phyloP scores from a whole-genome alignment of 805 yeast genomes.

The Phaffomyces antillensis region DNA sequence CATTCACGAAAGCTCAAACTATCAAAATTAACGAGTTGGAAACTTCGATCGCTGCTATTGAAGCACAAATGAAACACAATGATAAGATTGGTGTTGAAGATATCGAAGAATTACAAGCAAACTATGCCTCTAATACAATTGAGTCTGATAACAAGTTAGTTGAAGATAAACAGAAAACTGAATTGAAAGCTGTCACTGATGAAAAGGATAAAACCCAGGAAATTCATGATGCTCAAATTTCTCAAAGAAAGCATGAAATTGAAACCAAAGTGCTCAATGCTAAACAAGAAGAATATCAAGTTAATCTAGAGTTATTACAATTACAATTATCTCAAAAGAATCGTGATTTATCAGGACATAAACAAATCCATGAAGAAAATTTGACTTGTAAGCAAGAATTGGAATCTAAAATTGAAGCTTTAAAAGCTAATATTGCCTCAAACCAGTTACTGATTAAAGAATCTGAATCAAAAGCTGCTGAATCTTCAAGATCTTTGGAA shows the following conservation, averaged over 20 bases:
- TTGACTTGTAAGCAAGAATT: constrained; percentile 12
- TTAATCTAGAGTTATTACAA: constrained; percentile 17
- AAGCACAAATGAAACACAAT: constrained; percentile 15
- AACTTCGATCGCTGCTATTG: constrained; percentile 14
- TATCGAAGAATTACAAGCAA: constrained; percentile 12
- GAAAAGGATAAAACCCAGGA: constrained; percentile 12
- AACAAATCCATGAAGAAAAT: constrained; percentile 13
- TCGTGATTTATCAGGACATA: constrained; percentile 20
- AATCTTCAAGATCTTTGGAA: constrained; percentile 8
- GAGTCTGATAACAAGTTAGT: constrained; percentile 17
- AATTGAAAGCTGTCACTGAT: constrained; percentile 10
- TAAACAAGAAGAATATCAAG: constrained; percentile 20
- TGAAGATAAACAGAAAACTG: constrained; percentile 13
- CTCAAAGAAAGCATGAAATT: constrained; percentile 20
- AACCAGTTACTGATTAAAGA: constrained; percentile 14
- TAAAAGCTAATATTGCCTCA: constrained; percentile 15
- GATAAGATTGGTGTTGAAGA: constrained; percentile 18
- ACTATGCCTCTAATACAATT: constrained; percentile 9
- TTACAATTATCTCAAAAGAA: constrained; percentile 19
- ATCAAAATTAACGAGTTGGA: constrained; percentile 17
- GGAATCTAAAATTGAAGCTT: constrained; percentile 13
- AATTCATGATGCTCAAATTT: constrained; percentile 15
- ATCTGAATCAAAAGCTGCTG: constrained; percentile 11
- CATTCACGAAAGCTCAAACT: constrained; percentile 12
- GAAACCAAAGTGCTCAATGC: constrained; percentile 22